A percentile compares a stretch with the other conserved stretches of the same genome.
Evolutionary conservation across 2,329 filamentous ascomycete genomes (phyloP).

Genomic region (Sclerotinia nivalis): DNA sequence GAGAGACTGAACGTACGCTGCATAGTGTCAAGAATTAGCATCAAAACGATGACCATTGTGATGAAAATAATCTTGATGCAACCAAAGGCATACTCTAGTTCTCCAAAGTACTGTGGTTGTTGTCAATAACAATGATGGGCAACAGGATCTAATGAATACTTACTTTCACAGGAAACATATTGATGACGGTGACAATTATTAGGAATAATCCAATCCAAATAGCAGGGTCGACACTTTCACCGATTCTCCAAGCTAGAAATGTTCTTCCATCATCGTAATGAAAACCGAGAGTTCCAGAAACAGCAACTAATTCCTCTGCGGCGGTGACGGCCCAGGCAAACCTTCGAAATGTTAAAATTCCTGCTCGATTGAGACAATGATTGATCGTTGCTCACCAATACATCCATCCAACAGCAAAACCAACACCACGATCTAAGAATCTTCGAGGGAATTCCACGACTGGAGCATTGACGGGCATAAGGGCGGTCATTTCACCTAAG

Average conservation of each 20-base stretch:
- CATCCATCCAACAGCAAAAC: conserved; percentile 46
- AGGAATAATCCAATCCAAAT: conserved; percentile 45
- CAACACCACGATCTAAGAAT: conserved; percentile 44
- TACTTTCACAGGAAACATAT: conserved; percentile 45
- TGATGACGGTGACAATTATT: conserved; percentile 42
- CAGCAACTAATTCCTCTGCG: conserved; percentile 44
- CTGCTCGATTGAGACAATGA: background rate
- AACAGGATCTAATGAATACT: background rate
- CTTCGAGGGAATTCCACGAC: conserved; percentile 45
- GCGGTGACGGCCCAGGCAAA: conserved; percentile 45
- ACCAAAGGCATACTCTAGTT: conserved; percentile 45
- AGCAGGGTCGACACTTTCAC: conserved; percentile 42
- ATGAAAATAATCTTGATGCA: conserved; percentile 45
- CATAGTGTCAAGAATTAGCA: conserved; percentile 45
- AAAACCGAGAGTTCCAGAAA: conserved; percentile 43
- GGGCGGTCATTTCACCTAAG: conserved; percentile 46
- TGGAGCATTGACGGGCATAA: conserved; percentile 46
- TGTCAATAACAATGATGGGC: background rate
- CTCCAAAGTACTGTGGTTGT: conserved; percentile 38
- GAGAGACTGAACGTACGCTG: conserved; percentile 38
- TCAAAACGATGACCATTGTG: conserved; percentile 43
- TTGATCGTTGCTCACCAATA: conserved; percentile 40
- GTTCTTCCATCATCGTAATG: conserved; percentile 44
- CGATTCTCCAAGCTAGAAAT: conserved; percentile 41
- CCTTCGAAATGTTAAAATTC: conserved; percentile 35